Evolutionary conservation across 352 stramenopile species (phyloP).

Genomic region (Phytopythium mirpurense): DNA sequence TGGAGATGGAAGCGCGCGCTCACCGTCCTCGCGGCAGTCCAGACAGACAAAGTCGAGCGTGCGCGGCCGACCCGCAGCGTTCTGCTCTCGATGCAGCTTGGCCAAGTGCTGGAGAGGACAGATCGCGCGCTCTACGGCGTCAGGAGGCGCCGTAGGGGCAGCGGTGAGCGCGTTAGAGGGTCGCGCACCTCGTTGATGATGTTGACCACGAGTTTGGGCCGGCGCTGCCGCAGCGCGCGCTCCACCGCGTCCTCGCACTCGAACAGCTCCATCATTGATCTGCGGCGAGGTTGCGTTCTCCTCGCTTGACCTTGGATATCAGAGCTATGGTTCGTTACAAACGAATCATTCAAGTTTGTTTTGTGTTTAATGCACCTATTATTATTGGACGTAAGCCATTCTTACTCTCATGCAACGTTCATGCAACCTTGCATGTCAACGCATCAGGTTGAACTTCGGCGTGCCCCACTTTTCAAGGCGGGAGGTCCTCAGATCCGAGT

Average conservation of each 20-base stretch:
- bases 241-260: constrained; percentile 82
- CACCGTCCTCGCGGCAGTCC: constrained; percentile 68
- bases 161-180: background rate
- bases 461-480: no score
- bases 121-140: background rate
- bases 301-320: no score
- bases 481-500: no score
- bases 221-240: constrained; percentile 58
- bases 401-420: background rate
- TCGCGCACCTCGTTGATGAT: constrained; percentile 69
- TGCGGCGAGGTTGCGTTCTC: no score
- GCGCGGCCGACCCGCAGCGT: constrained; percentile 6
- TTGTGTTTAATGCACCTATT: no score
- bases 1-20: no score
- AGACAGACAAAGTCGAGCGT: constrained; percentile 73
- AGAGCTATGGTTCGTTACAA: no score
- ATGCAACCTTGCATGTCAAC: background rate
- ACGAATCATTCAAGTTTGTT: no score
- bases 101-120: constrained; percentile 32
- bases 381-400: constrained; percentile 17
- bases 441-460: background rate
- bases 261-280: constrained; percentile 76
- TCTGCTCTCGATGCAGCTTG: constrained; percentile 27
- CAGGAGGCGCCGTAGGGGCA: background rate
- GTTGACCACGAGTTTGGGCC: constrained; percentile 54